Conservation (phyloP, 2,329 filamentous ascomycete species). For the Arthrobotrys musiformis region DNA sequence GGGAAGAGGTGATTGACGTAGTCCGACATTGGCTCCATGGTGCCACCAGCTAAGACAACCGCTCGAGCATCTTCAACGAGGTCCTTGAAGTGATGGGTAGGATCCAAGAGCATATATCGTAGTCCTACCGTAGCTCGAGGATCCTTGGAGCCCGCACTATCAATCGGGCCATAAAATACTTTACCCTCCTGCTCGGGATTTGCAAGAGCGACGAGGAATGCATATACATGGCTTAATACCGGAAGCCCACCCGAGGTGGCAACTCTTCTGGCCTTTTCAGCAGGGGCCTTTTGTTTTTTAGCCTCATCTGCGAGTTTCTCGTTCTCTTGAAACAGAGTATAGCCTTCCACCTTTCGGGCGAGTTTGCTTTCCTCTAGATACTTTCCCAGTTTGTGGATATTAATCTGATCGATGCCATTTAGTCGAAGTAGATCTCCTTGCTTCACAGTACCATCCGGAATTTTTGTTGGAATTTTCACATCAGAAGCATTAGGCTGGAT, state of each 20-base stretch:
- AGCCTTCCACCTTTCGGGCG: conserved; percentile 93
- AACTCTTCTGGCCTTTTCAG: conserved; percentile 44
- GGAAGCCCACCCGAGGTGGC: conserved; percentile 63
- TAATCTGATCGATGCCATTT: conserved; percentile 94
- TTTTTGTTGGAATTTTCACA: conserved; percentile 62
- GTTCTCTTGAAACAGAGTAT: conserved; percentile 73
- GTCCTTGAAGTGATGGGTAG: conserved; percentile 88
- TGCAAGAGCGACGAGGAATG: conserved; percentile 81
- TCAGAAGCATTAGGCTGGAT: conserved; percentile 58
- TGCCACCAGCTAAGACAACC: conserved; percentile 91
- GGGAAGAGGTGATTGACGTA: conserved; percentile 89
- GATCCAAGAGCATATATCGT: conserved; percentile 85
- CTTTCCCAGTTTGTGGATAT: conserved; percentile 84
- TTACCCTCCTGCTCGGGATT: conserved; percentile 80
- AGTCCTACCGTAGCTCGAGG: conserved; percentile 49
- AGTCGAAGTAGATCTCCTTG: conserved; percentile 78
- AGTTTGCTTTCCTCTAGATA: conserved; percentile 94
- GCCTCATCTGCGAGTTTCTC: conserved; percentile 62
- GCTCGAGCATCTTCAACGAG: conserved; percentile 85
- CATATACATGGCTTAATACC: conserved; percentile 72
- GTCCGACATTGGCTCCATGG: conserved; percentile 88
- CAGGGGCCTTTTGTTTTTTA: conserved; percentile 49
- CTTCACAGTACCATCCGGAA: conserved; percentile 74
- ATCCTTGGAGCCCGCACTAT: conserved; percentile 55
- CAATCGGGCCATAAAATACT: conserved; percentile 71